These are phyloP conservation scores for Trichoderma hamatum DNA, from an alignment of 2,329 filamentous ascomycete species.

Conservation along the genomic window DNA sequence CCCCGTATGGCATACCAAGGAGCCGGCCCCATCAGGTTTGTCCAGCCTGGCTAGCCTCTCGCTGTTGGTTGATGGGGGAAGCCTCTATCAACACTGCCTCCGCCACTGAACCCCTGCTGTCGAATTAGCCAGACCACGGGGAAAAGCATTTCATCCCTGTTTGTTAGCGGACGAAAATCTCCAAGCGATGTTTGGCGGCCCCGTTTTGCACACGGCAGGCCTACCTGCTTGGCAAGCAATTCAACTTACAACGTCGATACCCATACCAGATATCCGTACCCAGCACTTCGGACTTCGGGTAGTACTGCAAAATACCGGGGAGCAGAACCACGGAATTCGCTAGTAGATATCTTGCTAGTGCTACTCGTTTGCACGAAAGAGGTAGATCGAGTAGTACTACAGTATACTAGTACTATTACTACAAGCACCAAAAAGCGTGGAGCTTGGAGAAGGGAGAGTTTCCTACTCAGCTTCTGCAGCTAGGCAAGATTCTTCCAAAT, in stretches of 20 bases:
- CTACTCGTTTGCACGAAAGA: not conserved
- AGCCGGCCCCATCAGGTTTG: not conserved
- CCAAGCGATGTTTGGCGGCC: constrained; percentile 14
- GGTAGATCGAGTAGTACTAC: not conserved
- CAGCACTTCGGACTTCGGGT: not conserved
- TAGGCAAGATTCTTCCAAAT: not conserved
- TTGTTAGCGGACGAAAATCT: constrained; percentile 9
- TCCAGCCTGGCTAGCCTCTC: not conserved
- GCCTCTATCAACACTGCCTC: constrained; percentile 12
- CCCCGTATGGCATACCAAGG: too few relatives aligned
- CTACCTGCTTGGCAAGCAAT: not conserved
- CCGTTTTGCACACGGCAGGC: not conserved
- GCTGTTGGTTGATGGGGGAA: not conserved
- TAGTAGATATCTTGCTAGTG: not conserved
- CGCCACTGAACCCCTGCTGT: not conserved
- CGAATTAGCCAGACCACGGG: constrained; percentile 7
- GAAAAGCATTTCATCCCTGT: not conserved
- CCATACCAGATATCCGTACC: not conserved
- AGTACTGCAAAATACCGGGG: not conserved
- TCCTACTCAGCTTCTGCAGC: not conserved
- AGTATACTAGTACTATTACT: too few relatives aligned
- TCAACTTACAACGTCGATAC: not conserved
- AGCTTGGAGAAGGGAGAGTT: not conserved
- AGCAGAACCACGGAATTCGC: not conserved
- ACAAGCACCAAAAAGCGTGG: not conserved